Base-by-base conservation (phyloP, 1,284 basidiomycete genomes). In the Tremellales sp. region DNA sequence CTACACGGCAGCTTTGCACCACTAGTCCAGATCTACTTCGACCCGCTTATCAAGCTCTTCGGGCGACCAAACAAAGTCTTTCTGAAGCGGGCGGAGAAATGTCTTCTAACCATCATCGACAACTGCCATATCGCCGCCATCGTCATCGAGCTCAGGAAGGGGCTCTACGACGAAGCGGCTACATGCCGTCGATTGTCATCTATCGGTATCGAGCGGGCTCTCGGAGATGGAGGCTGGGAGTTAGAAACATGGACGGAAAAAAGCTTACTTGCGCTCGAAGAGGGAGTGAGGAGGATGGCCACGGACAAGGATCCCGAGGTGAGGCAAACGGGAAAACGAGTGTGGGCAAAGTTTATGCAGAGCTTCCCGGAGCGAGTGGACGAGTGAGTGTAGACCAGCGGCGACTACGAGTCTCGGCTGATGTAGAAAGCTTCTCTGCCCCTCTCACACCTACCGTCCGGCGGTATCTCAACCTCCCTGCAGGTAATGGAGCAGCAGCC, bases 51-150 rank as follows among this genome's bases (percentile, higher is more conserved):
- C 42, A 58, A 65, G 17, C 70, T 78, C 29, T 75, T 78, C 43
- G 74, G 74, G 1, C 60, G 77, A 27, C 77, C 77, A 0, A 79
- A 79, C 65, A 78, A 78, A 57, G 75, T 79, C 7, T 73, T 73
- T 27, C 58, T 77, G 11, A 73, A 74, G 42, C 64, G 77, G 15
- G 72, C 76, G 0, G 76, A 78, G 41, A 76, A 75, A 54, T 72
- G 70, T 27, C 59, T 79, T 2, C 49, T 64, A 6, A 70, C 72
- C 8, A 76, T 79, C 45, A 68, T 77, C 25, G 61, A 68, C 4
- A 65, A 77, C 55, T 79, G 77, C 54, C 71, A 61, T 1, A 56
- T 75, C 0, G 54, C 68, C 0, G 33, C 56, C 0, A 62, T 78
- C 21, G 47, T 79, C 6, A 45, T 58, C 0, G 66, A 72, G 35